phyloP scores from a whole-genome alignment of 1,284 basidiomycete species.

The Cutaneotrichosporon cavernicola region DNA sequence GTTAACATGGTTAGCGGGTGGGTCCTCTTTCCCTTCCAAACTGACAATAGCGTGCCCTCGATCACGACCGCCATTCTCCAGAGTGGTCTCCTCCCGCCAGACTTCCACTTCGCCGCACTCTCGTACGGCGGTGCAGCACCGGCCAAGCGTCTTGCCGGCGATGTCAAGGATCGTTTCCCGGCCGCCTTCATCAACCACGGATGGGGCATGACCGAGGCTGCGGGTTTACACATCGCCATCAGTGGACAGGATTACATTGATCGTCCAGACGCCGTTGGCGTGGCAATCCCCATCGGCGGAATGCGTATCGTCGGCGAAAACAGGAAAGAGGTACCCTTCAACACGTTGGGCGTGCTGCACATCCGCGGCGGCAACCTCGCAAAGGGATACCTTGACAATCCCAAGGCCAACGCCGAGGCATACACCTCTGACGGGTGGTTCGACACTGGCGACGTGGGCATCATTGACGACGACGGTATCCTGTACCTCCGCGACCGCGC shows the following conservation, averaged over 20 bases:
- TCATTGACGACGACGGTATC: slow-evolving; percentile 41
- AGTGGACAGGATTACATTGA: slow-evolving; percentile 36
- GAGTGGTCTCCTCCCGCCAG: slow-evolving; percentile 30
- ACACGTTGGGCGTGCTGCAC: slow-evolving; percentile 36
- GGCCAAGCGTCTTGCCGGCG: slow-evolving; percentile 36
- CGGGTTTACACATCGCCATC: slow-evolving; percentile 17
- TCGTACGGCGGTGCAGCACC: slow-evolving; percentile 49
- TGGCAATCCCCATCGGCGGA: slow-evolving; percentile 42
- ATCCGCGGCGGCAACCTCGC: slow-evolving; percentile 47
- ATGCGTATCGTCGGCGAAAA: slow-evolving; percentile 40
- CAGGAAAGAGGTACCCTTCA: slow-evolving; percentile 25
- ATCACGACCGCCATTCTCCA: slow-evolving; percentile 41
- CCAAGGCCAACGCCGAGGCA: slow-evolving; percentile 19
- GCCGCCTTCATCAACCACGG: slow-evolving; percentile 25
- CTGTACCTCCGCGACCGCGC: slow-evolving; percentile 32
- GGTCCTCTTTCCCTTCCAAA: slow-evolving; percentile 12
- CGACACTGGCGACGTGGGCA: slow-evolving; percentile 46
- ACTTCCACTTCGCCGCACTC: slow-evolving; percentile 34
- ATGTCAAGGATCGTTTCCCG: slow-evolving; percentile 37
- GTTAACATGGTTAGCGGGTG: slow-evolving; percentile 44
- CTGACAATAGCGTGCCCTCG: slow-evolving; percentile 37
- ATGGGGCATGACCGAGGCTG: slow-evolving; percentile 24
- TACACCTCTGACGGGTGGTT: slow-evolving; percentile 45
- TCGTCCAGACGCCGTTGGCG: slow-evolving; percentile 29
- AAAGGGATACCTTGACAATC: slow-evolving; percentile 41